phyloP scores from a whole-genome alignment of 73 alveolate species.

The Breviolum minutum region DNA sequence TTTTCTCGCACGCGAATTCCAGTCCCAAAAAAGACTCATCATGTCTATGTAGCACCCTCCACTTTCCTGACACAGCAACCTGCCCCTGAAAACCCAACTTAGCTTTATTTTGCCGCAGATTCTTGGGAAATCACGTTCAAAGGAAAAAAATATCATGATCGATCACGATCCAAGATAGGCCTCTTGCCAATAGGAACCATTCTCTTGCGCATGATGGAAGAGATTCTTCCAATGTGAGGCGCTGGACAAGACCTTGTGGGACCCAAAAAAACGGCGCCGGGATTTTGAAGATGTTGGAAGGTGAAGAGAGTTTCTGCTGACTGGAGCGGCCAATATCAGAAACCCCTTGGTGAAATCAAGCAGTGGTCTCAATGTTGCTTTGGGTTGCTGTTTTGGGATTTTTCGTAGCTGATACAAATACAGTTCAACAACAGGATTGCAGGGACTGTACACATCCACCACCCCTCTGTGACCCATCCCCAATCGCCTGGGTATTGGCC shows the following conservation, averaged over 20 bases:
- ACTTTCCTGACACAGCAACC: too few species aligned
- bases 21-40: too few species aligned
- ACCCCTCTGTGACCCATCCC: neutral
- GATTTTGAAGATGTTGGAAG: too few species aligned
- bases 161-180: neutral
- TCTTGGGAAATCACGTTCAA: too few species aligned
- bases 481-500: slow-evolving; percentile 17
- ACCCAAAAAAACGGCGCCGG: neutral
- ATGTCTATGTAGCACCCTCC: too few species aligned
- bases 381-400: neutral
- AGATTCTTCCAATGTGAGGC: slow-evolving; percentile 61
- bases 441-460: neutral
- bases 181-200: neutral
- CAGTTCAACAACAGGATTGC: neutral
- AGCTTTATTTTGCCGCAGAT: too few species aligned
- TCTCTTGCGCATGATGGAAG: neutral
- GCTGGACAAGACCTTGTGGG: slow-evolving; percentile 5
- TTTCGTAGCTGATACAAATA: neutral
- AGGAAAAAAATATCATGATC: too few species aligned
- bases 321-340: too few species aligned
- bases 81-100: too few species aligned
- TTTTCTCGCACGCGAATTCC: too few species aligned
- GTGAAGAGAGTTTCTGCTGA: too few species aligned
- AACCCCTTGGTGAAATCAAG: too few species aligned
- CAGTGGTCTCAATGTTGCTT: neutral